These are phyloP conservation scores for Claviceps pazoutovae DNA, from an alignment of 2,329 filamentous ascomycete genomes.

Conservation along the genomic window DNA sequence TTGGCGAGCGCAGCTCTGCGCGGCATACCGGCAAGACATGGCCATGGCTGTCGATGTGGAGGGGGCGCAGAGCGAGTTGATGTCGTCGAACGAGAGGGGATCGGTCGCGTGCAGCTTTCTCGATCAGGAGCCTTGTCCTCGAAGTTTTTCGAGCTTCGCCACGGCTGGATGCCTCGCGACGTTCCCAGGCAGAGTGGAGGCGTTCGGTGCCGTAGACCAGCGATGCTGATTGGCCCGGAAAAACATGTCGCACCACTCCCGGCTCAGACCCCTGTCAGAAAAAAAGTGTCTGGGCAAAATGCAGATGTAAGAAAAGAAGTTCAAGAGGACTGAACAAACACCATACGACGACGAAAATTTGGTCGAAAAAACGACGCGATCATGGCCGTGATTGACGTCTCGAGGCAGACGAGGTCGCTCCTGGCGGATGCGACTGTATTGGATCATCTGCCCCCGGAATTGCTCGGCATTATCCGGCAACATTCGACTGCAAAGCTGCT, in stretches of 20 bases:
- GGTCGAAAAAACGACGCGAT: conserved; percentile 17
- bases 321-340: conserved; percentile 7
- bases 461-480: conserved; percentile 52
- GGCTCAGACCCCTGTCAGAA: conserved; percentile 17
- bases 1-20: conserved; percentile 50
- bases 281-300: conserved; percentile 12
- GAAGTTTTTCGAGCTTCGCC: conserved; percentile 29
- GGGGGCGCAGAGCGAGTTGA: conserved; percentile 9
- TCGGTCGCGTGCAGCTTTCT: conserved; percentile 11
- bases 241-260: conserved; percentile 20
- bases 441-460: conserved; percentile 52
- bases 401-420: conserved; percentile 39
- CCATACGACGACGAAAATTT: conserved; percentile 14
- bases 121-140: conserved; percentile 12
- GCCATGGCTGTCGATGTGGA: conserved; percentile 36
- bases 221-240: conserved; percentile 23
- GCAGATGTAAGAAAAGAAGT: not conserved
- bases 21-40: conserved; percentile 48
- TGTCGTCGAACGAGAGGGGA: not conserved
- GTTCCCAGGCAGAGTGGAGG: not conserved
- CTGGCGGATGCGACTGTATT: conserved; percentile 39
- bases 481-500: conserved; percentile 53
- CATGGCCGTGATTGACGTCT: conserved; percentile 44
- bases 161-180: not conserved
- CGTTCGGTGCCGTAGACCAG: not conserved